These are phyloP conservation scores for Globisporangium yorkense DNA, from an alignment of 352 stramenopile genomes.

Conservation along the genomic window DNA sequence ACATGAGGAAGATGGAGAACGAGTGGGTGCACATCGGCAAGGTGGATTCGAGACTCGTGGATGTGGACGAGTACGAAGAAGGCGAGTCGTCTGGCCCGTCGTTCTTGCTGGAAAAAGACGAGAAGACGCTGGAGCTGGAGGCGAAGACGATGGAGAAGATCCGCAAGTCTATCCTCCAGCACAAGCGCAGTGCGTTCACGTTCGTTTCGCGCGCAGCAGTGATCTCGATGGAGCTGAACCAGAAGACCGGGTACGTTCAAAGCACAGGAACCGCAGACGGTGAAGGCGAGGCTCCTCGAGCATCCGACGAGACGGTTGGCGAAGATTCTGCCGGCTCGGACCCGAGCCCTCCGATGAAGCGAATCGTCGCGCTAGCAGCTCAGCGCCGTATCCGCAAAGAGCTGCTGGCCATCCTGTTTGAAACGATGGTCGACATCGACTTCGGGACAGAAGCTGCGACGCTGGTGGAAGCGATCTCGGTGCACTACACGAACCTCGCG, in stretches of 20 bases:
- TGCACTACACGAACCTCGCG: slow-evolving; percentile 49
- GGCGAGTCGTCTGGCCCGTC: slow-evolving; percentile 24
- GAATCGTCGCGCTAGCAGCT: slow-evolving; percentile 46
- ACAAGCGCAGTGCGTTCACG: slow-evolving; percentile 72
- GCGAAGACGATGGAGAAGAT: slow-evolving; percentile 60
- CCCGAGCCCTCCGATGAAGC: slow-evolving; percentile 24
- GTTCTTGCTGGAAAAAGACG: slow-evolving; percentile 80
- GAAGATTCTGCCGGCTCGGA: slow-evolving; percentile 10
- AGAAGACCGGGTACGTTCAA: slow-evolving; percentile 3
- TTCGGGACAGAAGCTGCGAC: slow-evolving; percentile 46
- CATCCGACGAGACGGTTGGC: slow-evolving; percentile 11
- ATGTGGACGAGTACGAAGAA: slow-evolving; percentile 68
- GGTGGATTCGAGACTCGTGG: slow-evolving; percentile 48
- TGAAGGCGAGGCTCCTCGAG: slow-evolving; percentile 1
- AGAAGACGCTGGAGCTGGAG: slow-evolving; percentile 78
- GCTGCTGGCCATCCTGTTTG: slow-evolving; percentile 60
- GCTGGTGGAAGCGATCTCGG: slow-evolving; percentile 49
- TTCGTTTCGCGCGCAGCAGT: slow-evolving; percentile 57
- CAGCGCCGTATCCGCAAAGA: slow-evolving; percentile 40
- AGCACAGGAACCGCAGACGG: neutral
- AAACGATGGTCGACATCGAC: slow-evolving; percentile 73
- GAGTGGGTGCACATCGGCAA: slow-evolving; percentile 55
- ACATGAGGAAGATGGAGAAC: slow-evolving; percentile 43
- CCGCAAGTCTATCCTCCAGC: slow-evolving; percentile 51
- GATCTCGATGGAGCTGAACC: slow-evolving; percentile 47